Percentiles rank a stretch among this genome's conserved stretches.
phyloP scores from a whole-genome alignment of 176 grass and related monocot species.

The Bolboschoenus planiculmis region DNA sequence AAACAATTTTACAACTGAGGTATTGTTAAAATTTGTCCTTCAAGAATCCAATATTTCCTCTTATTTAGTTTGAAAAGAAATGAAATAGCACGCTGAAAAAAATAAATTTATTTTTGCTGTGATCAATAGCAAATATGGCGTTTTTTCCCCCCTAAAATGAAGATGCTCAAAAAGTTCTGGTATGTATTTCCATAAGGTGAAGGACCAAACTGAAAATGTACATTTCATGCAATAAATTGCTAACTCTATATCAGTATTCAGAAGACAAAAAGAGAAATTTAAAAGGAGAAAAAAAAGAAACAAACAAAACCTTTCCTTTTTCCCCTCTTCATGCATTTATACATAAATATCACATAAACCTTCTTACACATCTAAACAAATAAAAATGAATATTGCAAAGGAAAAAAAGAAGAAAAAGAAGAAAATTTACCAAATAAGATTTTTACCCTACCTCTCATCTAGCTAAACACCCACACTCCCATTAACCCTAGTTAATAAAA shows the following conservation, averaged over 20 bases:
- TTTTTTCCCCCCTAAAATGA: not conserved
- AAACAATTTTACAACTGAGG: not conserved
- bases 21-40: not conserved
- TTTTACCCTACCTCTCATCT: slow-evolving; percentile 13
- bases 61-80: not conserved
- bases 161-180: too few relatives aligned
- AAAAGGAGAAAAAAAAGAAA: not conserved
- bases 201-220: not conserved
- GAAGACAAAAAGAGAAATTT: not conserved
- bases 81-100: not conserved
- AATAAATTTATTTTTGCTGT: not conserved
- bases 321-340: slow-evolving; percentile 22
- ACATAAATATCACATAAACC: slow-evolving; percentile 18
- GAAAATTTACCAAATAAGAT: slow-evolving; percentile 4
- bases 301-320: slow-evolving; percentile 9
- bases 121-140: not conserved
- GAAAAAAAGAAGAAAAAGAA: not conserved
- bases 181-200: not conserved
- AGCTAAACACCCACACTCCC: slow-evolving; percentile 6
- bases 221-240: not conserved
- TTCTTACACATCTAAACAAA: slow-evolving; percentile 25
- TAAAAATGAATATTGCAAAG: slow-evolving; percentile 27
- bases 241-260: not conserved
- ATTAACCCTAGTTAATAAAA: not conserved
- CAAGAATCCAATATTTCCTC: not conserved